A percentile compares a stretch with the other conserved stretches of the same genome.
Conservation (phyloP, 352 stramenopile genomes). For the Phytophthora sojae region DNA sequence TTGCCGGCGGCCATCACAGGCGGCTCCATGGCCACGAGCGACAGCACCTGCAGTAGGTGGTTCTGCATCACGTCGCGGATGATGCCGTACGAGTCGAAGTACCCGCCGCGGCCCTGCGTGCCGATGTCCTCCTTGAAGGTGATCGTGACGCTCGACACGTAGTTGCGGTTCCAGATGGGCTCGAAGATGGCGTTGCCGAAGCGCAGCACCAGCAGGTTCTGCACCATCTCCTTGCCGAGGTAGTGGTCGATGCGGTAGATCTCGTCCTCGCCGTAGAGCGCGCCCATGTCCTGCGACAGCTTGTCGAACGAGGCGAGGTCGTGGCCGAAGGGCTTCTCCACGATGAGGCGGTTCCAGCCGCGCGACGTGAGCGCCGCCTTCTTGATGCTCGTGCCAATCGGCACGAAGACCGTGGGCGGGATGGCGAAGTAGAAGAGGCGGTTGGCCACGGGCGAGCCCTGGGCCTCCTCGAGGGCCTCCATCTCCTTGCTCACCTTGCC, state of each 20-base stretch:
- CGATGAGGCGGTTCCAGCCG: slow-evolving; percentile 96
- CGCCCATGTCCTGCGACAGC: slow-evolving; percentile 88
- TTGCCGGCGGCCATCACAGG: slow-evolving; percentile 87
- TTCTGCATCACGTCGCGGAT: slow-evolving; percentile 99
- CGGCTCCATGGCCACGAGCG: slow-evolving; percentile 97
- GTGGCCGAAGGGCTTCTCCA: slow-evolving; percentile 99
- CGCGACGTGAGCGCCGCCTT: slow-evolving; percentile 83
- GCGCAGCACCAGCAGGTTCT: slow-evolving; percentile 97
- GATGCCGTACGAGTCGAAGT: slow-evolving; percentile 99
- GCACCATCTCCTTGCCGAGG: slow-evolving; percentile 98
- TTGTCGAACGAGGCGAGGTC: slow-evolving; percentile 94
- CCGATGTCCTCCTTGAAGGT: slow-evolving; percentile 98
- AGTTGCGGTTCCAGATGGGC: slow-evolving; percentile 96
- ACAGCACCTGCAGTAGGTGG: slow-evolving; percentile 98
- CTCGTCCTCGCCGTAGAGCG: slow-evolving; percentile 87
- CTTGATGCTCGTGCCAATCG: slow-evolving; percentile 94
- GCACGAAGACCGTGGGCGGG: slow-evolving; percentile 96
- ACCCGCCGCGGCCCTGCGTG: slow-evolving; percentile 95
- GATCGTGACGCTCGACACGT: slow-evolving; percentile 96
- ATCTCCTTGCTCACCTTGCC: slow-evolving; percentile 78
- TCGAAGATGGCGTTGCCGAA: slow-evolving; percentile 99
- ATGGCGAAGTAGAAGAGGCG: slow-evolving; percentile 98
- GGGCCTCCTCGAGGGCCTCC: slow-evolving; percentile 63
- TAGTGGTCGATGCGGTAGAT: slow-evolving; percentile 99
- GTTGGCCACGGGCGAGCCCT: slow-evolving; percentile 66